A percentile compares a stretch with the other conserved stretches of the same genome.
phyloP scores from a whole-genome alignment of 1,284 basidiomycete genomes.

The Coniophora puteana region DNA sequence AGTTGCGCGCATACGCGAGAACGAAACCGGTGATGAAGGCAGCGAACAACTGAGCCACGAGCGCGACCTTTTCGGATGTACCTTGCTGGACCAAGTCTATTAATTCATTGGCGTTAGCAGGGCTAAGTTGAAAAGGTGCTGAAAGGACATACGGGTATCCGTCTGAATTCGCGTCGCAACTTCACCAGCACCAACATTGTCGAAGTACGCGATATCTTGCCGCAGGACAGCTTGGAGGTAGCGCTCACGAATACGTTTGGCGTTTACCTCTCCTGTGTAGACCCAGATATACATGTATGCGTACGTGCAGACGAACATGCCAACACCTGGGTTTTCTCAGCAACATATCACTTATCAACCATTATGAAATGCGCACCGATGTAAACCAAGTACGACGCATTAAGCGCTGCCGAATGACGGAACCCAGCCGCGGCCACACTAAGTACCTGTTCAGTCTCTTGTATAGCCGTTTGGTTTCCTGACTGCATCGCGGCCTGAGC shows the following conservation, averaged over 20 bases:
- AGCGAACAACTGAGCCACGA: constrained; percentile 57
- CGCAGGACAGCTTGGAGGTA: constrained; percentile 72
- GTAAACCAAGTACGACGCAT: constrained; percentile 58
- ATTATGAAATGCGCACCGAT: constrained; percentile 42
- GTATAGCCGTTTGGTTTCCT: constrained; percentile 20
- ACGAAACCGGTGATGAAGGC: constrained; percentile 77
- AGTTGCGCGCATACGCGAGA: constrained; percentile 64
- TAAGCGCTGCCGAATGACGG: constrained; percentile 42
- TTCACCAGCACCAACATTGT: constrained; percentile 88
- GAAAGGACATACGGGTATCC: constrained; percentile 70
- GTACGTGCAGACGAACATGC: constrained; percentile 63
- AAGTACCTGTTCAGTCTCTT: constrained; percentile 18
- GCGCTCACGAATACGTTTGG: constrained; percentile 72
- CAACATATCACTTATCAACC: background rate
- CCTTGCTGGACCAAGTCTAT: constrained; percentile 80
- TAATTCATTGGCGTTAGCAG: too few relatives aligned
- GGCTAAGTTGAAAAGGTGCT: too few relatives aligned
- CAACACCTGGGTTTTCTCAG: constrained; percentile 39
- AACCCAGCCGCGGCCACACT: constrained; percentile 45
- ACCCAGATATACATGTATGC: constrained; percentile 85
- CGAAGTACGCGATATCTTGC: constrained; percentile 85
- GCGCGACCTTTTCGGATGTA: constrained; percentile 81
- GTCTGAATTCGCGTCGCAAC: constrained; percentile 90
- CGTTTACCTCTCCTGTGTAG: constrained; percentile 81
- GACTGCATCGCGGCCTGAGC: constrained; percentile 21